Base-by-base conservation (phyloP, 192 early-diverging fungal genomes). In the Lobulomyces angularis region DNA sequence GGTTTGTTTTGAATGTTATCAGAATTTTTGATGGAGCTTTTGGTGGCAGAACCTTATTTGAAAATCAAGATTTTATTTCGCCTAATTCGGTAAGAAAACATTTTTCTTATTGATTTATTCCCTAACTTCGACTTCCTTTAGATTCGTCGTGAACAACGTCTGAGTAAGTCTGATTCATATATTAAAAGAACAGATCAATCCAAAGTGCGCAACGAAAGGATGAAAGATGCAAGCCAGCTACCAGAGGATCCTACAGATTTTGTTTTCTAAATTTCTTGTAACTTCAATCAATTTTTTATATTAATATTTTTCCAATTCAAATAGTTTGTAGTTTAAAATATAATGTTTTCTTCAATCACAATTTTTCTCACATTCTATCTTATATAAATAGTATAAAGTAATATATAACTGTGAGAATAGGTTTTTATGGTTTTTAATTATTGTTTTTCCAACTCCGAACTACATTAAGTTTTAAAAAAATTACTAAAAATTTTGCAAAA, bases 1-100 rank as follows among this genome's bases (percentile, higher is more conserved):
- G 94, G n/a, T 93, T 95, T 65, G 81, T 85, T 33, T 65, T 98
- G 51, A 84, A 79, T 55, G 67, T 89, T 3, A 90, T 94, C 59
- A 69, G 86, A 37, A 85, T 92, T 53, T 96, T 98, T 64, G 88
- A 89, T 41, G 91, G 94, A 25, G 83, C 80, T 39, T 98, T 95
- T 70, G 74, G 84, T 46, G 94, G 94, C 0, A 66, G 80, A 11
- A 88, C 90, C 25, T 70, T 95, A 53, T 98, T 81, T 58, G 84
- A 88, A 58, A 91, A 92, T 55, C 77, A 79, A 12, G 70, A 80
- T 24, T 97, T 87, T 49, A 65, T 94, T 21, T 76, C 80, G 42
- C 89, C 93, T 31, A 67, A 64, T 43, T 34, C 45, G 6, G 39
- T 52, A 24, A 37, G 64, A 3, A 36, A n/a, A 17, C 16, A 16